These are phyloP conservation scores for Malassezia sp. DNA, from an alignment of 1,284 basidiomycete genomes.

Conservation along the genomic window DNA sequence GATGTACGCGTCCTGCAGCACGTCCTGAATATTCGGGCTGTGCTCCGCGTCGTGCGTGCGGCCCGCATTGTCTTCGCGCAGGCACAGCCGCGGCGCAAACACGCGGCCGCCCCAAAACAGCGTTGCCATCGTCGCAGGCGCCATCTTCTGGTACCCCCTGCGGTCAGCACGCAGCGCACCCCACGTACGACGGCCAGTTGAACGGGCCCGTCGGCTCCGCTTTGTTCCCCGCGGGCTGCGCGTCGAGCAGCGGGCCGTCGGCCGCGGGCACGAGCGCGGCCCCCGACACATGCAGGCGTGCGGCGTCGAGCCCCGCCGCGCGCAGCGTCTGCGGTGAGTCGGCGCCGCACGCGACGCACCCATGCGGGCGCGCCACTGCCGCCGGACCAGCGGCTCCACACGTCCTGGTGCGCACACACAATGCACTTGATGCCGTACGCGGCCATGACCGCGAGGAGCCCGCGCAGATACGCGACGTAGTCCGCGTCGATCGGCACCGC, in stretches of 20 bases:
- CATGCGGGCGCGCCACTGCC: constrained; percentile 58
- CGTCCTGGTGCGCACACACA: constrained; percentile 55
- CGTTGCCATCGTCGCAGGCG: constrained; percentile 47
- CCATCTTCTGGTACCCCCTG: constrained; percentile 43
- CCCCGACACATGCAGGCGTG: constrained; percentile 24
- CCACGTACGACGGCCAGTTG: constrained; percentile 45
- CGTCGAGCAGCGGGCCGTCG: constrained; percentile 2
- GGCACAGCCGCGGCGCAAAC: constrained; percentile 59
- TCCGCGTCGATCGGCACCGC: constrained; percentile 59
- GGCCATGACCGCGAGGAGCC: constrained; percentile 64
- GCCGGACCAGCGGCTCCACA: constrained; percentile 87
- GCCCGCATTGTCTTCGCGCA: constrained; percentile 5
- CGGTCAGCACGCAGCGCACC: too few relatives aligned
- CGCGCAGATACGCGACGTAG: constrained; percentile 69
- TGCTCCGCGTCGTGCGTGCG: constrained; percentile 6
- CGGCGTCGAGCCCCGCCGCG: constrained; percentile 28
- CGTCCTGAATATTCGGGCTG: constrained; percentile 57
- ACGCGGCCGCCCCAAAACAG: constrained; percentile 51
- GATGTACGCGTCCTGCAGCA: constrained; percentile 71
- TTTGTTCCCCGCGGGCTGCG: constrained; percentile 5
- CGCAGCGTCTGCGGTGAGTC: constrained; percentile 29
- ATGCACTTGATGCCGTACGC: constrained; percentile 71
- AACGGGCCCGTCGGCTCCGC: constrained; percentile 35
- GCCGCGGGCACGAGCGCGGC: constrained; percentile 37
- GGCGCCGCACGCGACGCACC: constrained; percentile 39